Conservation (phyloP, 495 filamentous ascomycete genomes). For the Podospora fimiseda region DNA sequence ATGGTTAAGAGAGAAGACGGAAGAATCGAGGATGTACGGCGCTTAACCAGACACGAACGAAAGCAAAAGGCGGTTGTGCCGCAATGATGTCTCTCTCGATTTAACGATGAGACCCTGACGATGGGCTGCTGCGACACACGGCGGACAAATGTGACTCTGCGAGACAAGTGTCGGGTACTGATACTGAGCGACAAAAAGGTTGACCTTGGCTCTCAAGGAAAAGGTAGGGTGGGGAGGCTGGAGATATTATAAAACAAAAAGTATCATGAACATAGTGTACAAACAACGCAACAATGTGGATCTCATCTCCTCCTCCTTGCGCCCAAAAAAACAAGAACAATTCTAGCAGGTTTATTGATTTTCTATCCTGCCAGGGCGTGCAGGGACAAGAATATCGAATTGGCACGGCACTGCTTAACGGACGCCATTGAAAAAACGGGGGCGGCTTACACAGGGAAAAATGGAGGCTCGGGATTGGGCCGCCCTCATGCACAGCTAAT, state of each 20-base stretch:
- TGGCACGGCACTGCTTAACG: no score
- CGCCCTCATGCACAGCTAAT: slow-evolving; percentile 17
- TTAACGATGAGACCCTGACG: slow-evolving; percentile 1
- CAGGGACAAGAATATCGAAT: slow-evolving; percentile 4
- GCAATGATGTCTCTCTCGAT: neutral
- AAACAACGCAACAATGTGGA: neutral
- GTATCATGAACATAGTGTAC: neutral
- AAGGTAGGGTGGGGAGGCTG: neutral
- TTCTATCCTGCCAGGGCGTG: no score
- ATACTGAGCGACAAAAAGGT: neutral
- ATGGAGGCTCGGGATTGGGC: slow-evolving; percentile 28
- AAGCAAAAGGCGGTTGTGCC: neutral
- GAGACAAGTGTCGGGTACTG: no score
- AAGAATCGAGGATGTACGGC: slow-evolving; percentile 25
- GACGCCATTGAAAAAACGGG: slow-evolving; percentile 5
- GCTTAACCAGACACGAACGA: slow-evolving; percentile 24
- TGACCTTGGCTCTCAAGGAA: neutral
- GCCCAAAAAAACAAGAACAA: no score
- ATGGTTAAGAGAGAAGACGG: slow-evolving; percentile 16
- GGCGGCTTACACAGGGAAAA: slow-evolving; percentile 16
- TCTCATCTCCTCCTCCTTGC: neutral
- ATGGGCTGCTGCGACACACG: neutral
- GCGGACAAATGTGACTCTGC: neutral
- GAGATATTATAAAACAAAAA: slow-evolving; percentile 15
- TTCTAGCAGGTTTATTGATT: no score